A percentile compares a stretch with the other conserved stretches of the same genome.
These are phyloP conservation scores for Croton laevigatus DNA, from an alignment of 441 rosid species.

Conservation along the genomic window DNA sequence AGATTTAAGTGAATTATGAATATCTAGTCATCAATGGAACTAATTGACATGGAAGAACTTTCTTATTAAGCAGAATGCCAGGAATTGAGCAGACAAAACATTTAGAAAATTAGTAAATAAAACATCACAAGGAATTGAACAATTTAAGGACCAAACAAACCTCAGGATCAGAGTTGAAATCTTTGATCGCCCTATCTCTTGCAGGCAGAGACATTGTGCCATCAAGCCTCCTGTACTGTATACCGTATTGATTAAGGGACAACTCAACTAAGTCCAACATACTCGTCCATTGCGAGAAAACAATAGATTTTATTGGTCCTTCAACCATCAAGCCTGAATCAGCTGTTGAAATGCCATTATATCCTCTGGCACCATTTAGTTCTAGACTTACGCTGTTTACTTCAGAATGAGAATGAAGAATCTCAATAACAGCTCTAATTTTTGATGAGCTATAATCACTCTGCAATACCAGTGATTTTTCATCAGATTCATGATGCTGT, in stretches of 20 bases:
- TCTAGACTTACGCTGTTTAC: slow-evolving; percentile 36
- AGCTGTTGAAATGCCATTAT: neutral
- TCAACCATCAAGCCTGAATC: slow-evolving; percentile 36
- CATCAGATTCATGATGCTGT: slow-evolving; percentile 33
- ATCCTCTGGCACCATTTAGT: slow-evolving; percentile 28
- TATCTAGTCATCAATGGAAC: slow-evolving; percentile 9
- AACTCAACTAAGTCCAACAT: slow-evolving; percentile 84
- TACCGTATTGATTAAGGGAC: slow-evolving; percentile 40
- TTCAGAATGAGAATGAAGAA: slow-evolving; percentile 51
- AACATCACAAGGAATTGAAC: neutral
- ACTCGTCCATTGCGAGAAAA: slow-evolving; percentile 95
- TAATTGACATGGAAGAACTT: neutral
- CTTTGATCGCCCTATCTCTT: slow-evolving; percentile 83
- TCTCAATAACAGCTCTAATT: slow-evolving; percentile 69
- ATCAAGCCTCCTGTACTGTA: slow-evolving; percentile 83
- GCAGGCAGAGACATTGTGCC: slow-evolving; percentile 78
- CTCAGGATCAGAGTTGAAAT: slow-evolving; percentile 70
- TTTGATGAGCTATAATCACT: slow-evolving; percentile 68
- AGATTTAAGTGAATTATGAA: neutral
- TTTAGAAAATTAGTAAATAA: slow-evolving; percentile 2
- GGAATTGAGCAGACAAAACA: too few relatives aligned
- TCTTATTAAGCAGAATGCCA: neutral
- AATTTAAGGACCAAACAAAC: slow-evolving; percentile 50
- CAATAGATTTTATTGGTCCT: slow-evolving; percentile 68
- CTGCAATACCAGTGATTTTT: slow-evolving; percentile 38